phyloP scores from a whole-genome alignment of 1,284 basidiomycete species.

The Leccinum pachyderme region DNA sequence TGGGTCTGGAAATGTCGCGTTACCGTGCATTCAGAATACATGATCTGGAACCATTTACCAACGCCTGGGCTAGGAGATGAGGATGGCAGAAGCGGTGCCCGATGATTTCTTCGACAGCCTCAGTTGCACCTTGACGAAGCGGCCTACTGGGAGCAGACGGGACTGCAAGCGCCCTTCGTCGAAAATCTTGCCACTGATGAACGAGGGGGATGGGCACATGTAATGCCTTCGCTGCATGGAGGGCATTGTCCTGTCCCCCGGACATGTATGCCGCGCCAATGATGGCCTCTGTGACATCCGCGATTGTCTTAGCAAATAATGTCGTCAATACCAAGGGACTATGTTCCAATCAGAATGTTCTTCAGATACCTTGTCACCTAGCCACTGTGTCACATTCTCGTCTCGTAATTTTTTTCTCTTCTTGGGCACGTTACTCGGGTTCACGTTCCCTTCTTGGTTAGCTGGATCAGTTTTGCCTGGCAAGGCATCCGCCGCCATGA shows the following conservation, averaged over 20 bases:
- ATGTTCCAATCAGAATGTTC: slow-evolving; percentile 4
- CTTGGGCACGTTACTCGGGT: slow-evolving; percentile 29
- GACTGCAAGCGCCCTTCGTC: slow-evolving; percentile 44
- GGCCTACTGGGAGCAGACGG: slow-evolving; percentile 42
- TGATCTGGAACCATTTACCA: slow-evolving; percentile 45
- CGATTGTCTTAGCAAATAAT: slow-evolving; percentile 54
- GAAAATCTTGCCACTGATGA: slow-evolving; percentile 70
- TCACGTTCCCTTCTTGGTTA: slow-evolving; percentile 14
- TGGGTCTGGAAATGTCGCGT: slow-evolving; percentile 50
- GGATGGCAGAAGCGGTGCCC: slow-evolving; percentile 59
- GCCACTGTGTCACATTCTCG: slow-evolving; percentile 51
- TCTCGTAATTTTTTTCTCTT: slow-evolving; percentile 46
- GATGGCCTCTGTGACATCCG: slow-evolving; percentile 79
- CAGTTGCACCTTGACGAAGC: slow-evolving; percentile 44
- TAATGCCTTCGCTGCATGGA: slow-evolving; percentile 61
- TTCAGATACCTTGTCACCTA: slow-evolving; percentile 69
- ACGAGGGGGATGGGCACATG: slow-evolving; percentile 59
- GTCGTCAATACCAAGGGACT: slow-evolving; percentile 9
- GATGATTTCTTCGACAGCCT: slow-evolving; percentile 60
- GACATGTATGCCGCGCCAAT: slow-evolving; percentile 76
- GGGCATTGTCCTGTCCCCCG: slow-evolving; percentile 61
- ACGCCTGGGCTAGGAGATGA: slow-evolving; percentile 64
- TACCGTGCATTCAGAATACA: slow-evolving; percentile 3
- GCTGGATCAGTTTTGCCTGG: slow-evolving; percentile 13
- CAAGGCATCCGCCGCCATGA: slow-evolving; percentile 6